phyloP scores from a whole-genome alignment of 768 basidiomycete genomes.

The Amanita muscaria region DNA sequence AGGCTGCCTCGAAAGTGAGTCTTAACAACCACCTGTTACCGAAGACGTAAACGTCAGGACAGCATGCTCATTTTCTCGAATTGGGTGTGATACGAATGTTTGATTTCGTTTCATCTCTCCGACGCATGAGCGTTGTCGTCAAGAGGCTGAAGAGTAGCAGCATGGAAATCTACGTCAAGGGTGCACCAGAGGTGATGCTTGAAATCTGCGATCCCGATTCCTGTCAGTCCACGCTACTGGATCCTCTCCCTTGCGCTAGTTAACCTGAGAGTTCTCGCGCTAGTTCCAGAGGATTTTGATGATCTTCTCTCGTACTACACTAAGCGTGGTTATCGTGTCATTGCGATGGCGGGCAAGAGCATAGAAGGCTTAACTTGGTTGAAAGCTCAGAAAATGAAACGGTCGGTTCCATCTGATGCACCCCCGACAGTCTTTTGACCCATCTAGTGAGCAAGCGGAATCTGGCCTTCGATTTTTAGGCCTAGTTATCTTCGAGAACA shows the following conservation, averaged over 20 bases:
- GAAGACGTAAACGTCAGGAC: not conserved
- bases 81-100: conserved; percentile 93
- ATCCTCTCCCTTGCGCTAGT: not conserved
- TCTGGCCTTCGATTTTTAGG: conserved; percentile 86
- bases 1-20: conserved; percentile 67
- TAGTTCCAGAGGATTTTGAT: conserved; percentile 95
- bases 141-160: conserved; percentile 88
- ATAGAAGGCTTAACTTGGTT: conserved; percentile 93
- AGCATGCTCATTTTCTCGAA: conserved; percentile 97
- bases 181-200: conserved; percentile 96
- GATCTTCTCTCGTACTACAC: conserved; percentile 97
- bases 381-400: conserved; percentile 92
- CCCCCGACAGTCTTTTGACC: not conserved
- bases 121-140: conserved; percentile 97
- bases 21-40: not conserved
- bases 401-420: conserved; percentile 36
- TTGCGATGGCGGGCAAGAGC: conserved; percentile 95
- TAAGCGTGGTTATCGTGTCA: conserved; percentile 92
- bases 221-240: conserved; percentile 49
- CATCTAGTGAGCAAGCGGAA: conserved; percentile 84
- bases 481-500: conserved; percentile 96
- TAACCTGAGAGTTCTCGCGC: no score
- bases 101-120: conserved; percentile 88
- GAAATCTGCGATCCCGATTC: conserved; percentile 90
- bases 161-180: conserved; percentile 98